A percentile compares a stretch with the other conserved stretches of the same genome.
phyloP scores from a whole-genome alignment of 78 protist genomes.

The Cavenderia fasciculata region DNA sequence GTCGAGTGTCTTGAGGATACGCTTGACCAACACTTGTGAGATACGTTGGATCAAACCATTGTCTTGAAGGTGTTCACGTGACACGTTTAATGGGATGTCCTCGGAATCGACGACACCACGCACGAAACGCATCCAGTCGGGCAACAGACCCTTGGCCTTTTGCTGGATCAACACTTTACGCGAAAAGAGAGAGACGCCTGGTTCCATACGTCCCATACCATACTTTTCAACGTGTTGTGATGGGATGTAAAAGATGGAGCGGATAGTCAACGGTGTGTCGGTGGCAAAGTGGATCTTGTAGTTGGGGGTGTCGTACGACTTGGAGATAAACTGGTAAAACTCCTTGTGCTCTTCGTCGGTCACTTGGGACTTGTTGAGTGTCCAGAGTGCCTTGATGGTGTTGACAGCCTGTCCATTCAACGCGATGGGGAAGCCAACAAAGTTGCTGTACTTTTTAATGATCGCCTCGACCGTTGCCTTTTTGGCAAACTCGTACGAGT shows the following conservation, averaged over 20 bases:
- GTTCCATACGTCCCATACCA: constrained; percentile 92
- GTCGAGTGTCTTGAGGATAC: constrained; percentile 76
- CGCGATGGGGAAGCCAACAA: constrained; percentile 90
- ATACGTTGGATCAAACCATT: constrained; percentile 81
- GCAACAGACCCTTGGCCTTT: constrained; percentile 86
- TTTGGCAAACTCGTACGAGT: constrained; percentile 77
- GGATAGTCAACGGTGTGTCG: constrained; percentile 87
- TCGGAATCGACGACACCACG: constrained; percentile 95
- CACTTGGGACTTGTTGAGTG: constrained; percentile 69
- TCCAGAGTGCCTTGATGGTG: constrained; percentile 94
- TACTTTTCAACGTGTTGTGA: constrained; percentile 88
- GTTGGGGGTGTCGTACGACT: constrained; percentile 83
- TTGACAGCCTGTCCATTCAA: constrained; percentile 90
- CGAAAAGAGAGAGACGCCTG: constrained; percentile 91
- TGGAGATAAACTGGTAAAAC: constrained; percentile 80
- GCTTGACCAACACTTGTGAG: constrained; percentile 28
- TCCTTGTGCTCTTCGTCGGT: constrained; percentile 89
- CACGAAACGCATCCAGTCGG: constrained; percentile 92
- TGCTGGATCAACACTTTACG: constrained; percentile 92
- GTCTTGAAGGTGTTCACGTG: constrained; percentile 95
- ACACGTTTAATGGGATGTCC: constrained; percentile 95
- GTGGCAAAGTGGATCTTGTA: constrained; percentile 82
- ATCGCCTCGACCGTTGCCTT: constrained; percentile 71
- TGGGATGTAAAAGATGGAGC: constrained; percentile 91
- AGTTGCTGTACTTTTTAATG: constrained; percentile 89